Evolutionary conservation across 306 rosid species (phyloP).

Genomic region (Ormosia semicastrata): DNA sequence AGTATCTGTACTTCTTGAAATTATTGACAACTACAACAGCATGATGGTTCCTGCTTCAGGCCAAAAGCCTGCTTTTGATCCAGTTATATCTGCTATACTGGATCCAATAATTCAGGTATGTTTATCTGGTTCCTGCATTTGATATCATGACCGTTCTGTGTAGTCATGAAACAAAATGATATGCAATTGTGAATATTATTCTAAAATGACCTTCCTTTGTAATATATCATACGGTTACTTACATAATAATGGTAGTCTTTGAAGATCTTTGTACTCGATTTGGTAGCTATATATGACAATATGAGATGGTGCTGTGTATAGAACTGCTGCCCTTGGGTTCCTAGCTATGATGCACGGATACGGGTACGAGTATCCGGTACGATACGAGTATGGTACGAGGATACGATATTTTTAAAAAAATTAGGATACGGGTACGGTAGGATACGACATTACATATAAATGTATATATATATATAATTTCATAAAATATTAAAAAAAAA

Average conservation of each 20-base stretch:
- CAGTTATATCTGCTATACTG: slow-evolving; percentile 84
- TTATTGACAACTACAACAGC: slow-evolving; percentile 78
- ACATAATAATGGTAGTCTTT: neutral
- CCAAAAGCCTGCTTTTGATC: slow-evolving; percentile 75
- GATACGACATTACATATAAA: too few species aligned
- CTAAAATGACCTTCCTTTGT: slow-evolving; percentile 4
- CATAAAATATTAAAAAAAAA: too few species aligned
- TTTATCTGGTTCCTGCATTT: slow-evolving; percentile 15
- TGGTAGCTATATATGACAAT: neutral
- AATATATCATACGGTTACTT: neutral
- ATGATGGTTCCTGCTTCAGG: slow-evolving; percentile 86
- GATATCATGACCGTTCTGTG: slow-evolving; percentile 4
- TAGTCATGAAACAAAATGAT: slow-evolving; percentile 12
- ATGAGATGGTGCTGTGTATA: neutral
- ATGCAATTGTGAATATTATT: slow-evolving; percentile 3
- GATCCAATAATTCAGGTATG: slow-evolving; percentile 93
- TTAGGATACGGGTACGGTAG: too few species aligned
- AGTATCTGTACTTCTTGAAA: slow-evolving; percentile 86
- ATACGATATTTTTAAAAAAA: too few species aligned
- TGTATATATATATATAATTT: too few species aligned
- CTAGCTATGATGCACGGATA: too few species aligned
- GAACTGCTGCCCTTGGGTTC: slow-evolving; percentile 8
- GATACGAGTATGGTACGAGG: too few species aligned
- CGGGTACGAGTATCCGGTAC: too few species aligned
- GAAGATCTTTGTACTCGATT: slow-evolving; percentile 1